Evolutionary conservation across 129 eudicot species (phyloP).

Genomic region (Tagetes erecta): DNA sequence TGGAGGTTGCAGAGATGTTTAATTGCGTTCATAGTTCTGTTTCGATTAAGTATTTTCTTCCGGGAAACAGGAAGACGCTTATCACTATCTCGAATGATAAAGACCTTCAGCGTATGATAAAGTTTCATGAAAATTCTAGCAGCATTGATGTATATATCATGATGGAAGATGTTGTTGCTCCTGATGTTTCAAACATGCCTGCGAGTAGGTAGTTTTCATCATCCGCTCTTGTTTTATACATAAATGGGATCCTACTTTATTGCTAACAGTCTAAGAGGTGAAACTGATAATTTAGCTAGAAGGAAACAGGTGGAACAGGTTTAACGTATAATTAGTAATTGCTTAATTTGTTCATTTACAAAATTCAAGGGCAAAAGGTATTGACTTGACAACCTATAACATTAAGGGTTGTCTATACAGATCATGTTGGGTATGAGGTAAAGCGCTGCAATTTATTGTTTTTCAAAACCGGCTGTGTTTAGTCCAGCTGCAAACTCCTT

Average conservation of each 20-base stretch:
- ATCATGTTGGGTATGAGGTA: neutral
- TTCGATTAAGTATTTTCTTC: constrained; percentile 80
- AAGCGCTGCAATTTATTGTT: neutral
- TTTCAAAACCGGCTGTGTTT: neutral
- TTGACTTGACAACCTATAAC: neutral
- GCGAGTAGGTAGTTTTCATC: constrained; percentile 74
- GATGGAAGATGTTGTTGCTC: constrained; percentile 59
- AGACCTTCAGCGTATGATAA: constrained; percentile 88
- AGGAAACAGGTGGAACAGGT: neutral
- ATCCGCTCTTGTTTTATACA: constrained; percentile 7
- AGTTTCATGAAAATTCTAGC: constrained; percentile 57
- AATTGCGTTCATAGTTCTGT: constrained; percentile 41
- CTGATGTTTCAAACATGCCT: constrained; percentile 77
- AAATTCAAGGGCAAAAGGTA: neutral
- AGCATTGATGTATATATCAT: constrained; percentile 77
- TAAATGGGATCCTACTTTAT: neutral
- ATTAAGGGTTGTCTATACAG: neutral
- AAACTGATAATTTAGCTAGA: neutral
- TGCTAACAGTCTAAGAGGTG: neutral
- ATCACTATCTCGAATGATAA: constrained; percentile 92
- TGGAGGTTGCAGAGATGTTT: constrained; percentile 88
- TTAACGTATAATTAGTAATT: neutral
- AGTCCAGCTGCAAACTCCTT: neutral
- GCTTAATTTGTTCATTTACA: neutral
- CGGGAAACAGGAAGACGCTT: constrained; percentile 81